Base-by-base conservation (phyloP, 768 basidiomycete genomes). In the Holtermannia corniformis region DNA sequence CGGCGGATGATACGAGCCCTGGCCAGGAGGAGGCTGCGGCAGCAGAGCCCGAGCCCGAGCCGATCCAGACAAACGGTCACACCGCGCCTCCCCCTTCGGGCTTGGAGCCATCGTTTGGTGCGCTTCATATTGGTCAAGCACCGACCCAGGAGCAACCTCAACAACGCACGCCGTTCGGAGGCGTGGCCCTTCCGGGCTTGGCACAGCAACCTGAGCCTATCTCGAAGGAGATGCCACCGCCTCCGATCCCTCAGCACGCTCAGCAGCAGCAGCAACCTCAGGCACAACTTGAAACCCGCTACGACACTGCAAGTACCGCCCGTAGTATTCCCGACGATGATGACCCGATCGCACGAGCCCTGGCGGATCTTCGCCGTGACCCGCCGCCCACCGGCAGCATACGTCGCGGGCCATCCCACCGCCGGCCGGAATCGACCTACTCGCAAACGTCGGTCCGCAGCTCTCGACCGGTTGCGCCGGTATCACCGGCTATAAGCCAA, bases 311-410 rank as follows among this genome's bases (percentile, higher is more conserved):
- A 44, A 24, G 41, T 27, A 51, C 60, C 4, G 54, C 61, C 24
- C 50, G 56, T 5, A 46, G 51, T 23, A 51, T 70, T 14, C 64
- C 68, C 16, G 71, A 72, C 47, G 73, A 73, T 20, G 69, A 68
- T 14, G 76, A 76, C 49, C 76, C 75, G 0, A 71, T 76, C 63
- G 73, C 74, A 14, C 67, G 68, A 48, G 72, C 74, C 24, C 60
- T 77, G 53, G 74, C 68, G 16, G 68, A 70, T 25, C 64, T 75
- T 11, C 56, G 71, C 41, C 54, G 61, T 42, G 68, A 73, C 44
- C 68, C 71, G 0, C 71, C 68, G n/a, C 65, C 63, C 19, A 61
- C 67, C 1, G 67, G 65, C 3, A 65, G 63, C 28, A 62, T 72
- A 14, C 44, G 69, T 21, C 50, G 68, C 1, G 61, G 60, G 20